A percentile compares a stretch with the other conserved stretches of the same genome.
Conservation (phyloP, 1,284 basidiomycete species). For the Cutaneotrichosporon mucoides region DNA sequence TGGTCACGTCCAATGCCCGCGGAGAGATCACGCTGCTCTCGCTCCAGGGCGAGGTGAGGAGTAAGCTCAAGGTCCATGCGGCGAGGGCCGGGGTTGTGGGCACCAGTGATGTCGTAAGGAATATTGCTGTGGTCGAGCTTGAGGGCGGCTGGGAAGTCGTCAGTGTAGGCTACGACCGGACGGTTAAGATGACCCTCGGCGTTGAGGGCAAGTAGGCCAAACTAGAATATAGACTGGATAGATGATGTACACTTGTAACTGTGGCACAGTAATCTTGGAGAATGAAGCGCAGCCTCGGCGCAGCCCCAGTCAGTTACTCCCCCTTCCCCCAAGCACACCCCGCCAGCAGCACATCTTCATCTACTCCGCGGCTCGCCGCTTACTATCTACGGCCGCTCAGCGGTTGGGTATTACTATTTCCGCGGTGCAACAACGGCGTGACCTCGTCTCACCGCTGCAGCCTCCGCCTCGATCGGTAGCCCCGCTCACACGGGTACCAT, state of each 20-base stretch:
- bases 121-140: constrained; percentile 14
- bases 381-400: too few species aligned
- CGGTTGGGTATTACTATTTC: too few species aligned
- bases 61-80: constrained; percentile 41
- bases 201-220: background rate
- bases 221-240: background rate
- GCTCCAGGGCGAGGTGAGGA: constrained; percentile 33
- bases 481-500: too few species aligned
- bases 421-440: too few species aligned
- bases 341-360: too few species aligned
- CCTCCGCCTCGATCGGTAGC: too few species aligned
- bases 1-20: constrained; percentile 41
- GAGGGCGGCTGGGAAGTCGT: constrained; percentile 35
- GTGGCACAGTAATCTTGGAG: background rate
- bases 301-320: too few species aligned
- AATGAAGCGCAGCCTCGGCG: too few species aligned
- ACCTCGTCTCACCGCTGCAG: too few species aligned
- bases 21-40: constrained; percentile 43
- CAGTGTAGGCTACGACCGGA: constrained; percentile 46
- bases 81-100: constrained; percentile 23
- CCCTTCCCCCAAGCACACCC: too few species aligned
- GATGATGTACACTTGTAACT: background rate
- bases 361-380: too few species aligned
- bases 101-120: constrained; percentile 41
- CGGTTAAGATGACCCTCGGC: constrained; percentile 31